Evolutionary conservation across 2,329 filamentous ascomycete species (phyloP).

Genomic region (Xenosphaeropsis pyriputrescens): DNA sequence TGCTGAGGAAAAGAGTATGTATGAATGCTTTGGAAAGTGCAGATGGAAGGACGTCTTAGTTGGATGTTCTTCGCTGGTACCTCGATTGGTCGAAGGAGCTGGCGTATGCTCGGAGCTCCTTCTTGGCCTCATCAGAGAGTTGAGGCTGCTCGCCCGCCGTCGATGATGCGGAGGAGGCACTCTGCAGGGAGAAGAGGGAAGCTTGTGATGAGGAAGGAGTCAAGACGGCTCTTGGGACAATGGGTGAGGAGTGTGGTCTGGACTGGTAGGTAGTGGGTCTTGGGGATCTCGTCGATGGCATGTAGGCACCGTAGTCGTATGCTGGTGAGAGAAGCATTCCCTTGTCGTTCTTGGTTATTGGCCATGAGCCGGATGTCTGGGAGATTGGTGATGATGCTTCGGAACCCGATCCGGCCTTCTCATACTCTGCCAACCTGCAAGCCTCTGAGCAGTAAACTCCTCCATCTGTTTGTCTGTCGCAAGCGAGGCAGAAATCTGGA

Average conservation of each 20-base stretch:
- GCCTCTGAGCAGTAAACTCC: conserved; percentile 85
- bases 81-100: conserved; percentile 67
- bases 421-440: conserved; percentile 77
- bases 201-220: conserved; percentile 69
- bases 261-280: conserved; percentile 6
- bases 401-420: conserved; percentile 48
- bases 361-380: conserved; percentile 33
- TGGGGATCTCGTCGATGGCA: conserved; percentile 22
- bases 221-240: conserved; percentile 27
- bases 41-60: conserved; percentile 7
- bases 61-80: conserved; percentile 17
- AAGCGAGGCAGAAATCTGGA: conserved; percentile 85
- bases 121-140: conserved; percentile 62
- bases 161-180: conserved; percentile 32
- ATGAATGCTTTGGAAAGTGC: background rate
- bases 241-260: conserved; percentile 27
- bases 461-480: conserved; percentile 74
- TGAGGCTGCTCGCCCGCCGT: conserved; percentile 30
- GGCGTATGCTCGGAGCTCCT: conserved; percentile 73
- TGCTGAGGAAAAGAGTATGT: background rate
- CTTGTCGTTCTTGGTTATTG: conserved; percentile 32
- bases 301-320: conserved; percentile 59
- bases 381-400: conserved; percentile 39
- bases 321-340: conserved; percentile 58
- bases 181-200: conserved; percentile 68